Conservation (phyloP, 148 eudicot species). For the Nepenthes gracilis region DNA sequence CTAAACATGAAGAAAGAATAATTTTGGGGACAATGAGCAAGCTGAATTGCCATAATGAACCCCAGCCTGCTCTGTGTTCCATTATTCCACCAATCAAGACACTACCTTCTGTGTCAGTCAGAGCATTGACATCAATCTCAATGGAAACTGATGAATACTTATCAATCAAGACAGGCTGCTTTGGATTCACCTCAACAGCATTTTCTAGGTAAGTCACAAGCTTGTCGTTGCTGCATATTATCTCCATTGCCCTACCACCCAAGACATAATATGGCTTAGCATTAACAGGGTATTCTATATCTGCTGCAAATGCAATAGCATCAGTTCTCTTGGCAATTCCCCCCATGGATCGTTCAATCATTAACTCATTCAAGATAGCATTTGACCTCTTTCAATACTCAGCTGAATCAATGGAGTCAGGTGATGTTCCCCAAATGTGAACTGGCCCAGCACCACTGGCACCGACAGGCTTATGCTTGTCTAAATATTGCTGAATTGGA, state of each 20-base stretch:
- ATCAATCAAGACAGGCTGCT: constrained; percentile 80
- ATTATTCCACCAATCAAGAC: constrained; percentile 98
- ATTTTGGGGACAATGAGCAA: constrained; percentile 77
- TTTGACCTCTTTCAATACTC: constrained; percentile 94
- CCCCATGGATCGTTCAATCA: constrained; percentile 85
- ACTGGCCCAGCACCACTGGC: constrained; percentile 74
- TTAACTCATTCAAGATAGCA: constrained; percentile 66
- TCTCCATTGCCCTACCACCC: constrained; percentile 98
- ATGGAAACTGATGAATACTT: constrained; percentile 74
- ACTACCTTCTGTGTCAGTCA: constrained; percentile 72
- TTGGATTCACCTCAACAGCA: constrained; percentile 91
- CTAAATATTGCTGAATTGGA: constrained; percentile 77
- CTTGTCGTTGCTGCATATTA: constrained; percentile 83
- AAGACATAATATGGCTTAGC: constrained; percentile 93
- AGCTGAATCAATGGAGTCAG: constrained; percentile 95
- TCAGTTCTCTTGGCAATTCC: constrained; percentile 90
- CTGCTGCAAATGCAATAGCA: constrained; percentile 78
- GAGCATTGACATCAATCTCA: constrained; percentile 87
- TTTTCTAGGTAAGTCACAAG: constrained; percentile 62
- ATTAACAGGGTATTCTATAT: constrained; percentile 92
- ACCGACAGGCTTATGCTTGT: constrained; percentile 54
- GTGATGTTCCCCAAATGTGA: constrained; percentile 96
- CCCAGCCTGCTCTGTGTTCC: constrained; percentile 99
- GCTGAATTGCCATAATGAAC: constrained; percentile 99
- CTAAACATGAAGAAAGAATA: constrained; percentile 46